phyloP scores from a whole-genome alignment of 257 asterid genomes.

The Nicotiana noctiflora region DNA sequence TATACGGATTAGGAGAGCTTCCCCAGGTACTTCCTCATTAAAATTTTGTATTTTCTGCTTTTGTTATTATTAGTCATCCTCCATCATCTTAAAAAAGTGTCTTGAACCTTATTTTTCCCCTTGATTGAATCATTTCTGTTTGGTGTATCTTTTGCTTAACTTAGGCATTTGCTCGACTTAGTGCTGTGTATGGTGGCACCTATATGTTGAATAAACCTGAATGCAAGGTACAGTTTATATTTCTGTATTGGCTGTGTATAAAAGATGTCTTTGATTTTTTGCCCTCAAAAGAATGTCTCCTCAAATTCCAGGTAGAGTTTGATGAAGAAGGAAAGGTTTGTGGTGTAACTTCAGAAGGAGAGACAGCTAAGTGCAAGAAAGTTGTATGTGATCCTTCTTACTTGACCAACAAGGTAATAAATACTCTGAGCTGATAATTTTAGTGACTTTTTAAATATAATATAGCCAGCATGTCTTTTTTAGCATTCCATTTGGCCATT shows the following conservation, averaged over 20 bases:
- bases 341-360: slow-evolving; percentile 93
- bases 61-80: background rate
- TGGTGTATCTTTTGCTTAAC: background rate
- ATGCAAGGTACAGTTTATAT: slow-evolving; percentile 52
- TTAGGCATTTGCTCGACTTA: slow-evolving; percentile 91
- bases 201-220: slow-evolving; percentile 90
- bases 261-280: background rate
- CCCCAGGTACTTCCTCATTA: slow-evolving; percentile 58
- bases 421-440: background rate
- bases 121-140: background rate
- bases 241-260: background rate
- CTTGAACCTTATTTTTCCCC: background rate
- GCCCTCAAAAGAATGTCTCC: background rate
- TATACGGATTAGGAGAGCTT: slow-evolving; percentile 92
- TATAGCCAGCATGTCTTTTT: background rate
- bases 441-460: background rate
- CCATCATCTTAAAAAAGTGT: background rate
- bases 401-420: slow-evolving; percentile 64
- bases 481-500: background rate
- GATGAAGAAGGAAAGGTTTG: slow-evolving; percentile 72
- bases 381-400: slow-evolving; percentile 94
- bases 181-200: slow-evolving; percentile 98
- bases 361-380: slow-evolving; percentile 85
- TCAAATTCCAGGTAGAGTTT: slow-evolving; percentile 65
- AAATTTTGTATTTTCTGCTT: background rate